Evolutionary conservation across 2,329 filamentous ascomycete species (phyloP), one percentile per base, ranked within the genome.

Genomic region (Botrytis galanthina): DNA sequence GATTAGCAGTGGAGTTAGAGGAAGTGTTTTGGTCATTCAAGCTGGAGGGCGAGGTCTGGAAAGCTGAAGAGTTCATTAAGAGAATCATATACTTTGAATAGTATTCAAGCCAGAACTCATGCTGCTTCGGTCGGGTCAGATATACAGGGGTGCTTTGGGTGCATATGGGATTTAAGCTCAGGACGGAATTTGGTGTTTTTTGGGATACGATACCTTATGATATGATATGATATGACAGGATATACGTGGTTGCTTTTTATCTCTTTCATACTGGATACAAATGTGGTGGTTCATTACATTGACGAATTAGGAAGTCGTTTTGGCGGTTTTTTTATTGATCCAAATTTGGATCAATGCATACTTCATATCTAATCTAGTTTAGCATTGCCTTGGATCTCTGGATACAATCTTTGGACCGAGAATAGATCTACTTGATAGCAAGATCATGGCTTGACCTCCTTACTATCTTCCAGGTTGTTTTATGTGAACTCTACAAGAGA

Each of bases 21-120:
- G 90, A 0, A 93, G 92, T 81, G 83, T 94, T 39, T 83, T 94
- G 71, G 87, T 94, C 72, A 86, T 95, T 42, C 90, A 93, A 82
- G 91, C 91, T 61, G 80, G 78, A 60, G 76, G 74, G 14, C 74
- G 72, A 4, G 78, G 74, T 29, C 57, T 79, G 37, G 75, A 76
- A 22, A 37, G 29, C 46, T 76, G 46, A 67, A 10, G 26, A 37
- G n/a, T 67, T 63, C 29, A 62, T 70, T n/a, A 10, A 10, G 26
- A 32, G n/a, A 37, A 16, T 14, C 48, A 37, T 5, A 26, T 12
- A 32, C 0, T 26, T 26, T 57, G 35, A 10, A 59, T 42, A 12
- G 26, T 57, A 32, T 59, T 18, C n/a, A 51, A 29, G 35, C 16
- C 10, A 18, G 26, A 12, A 7, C 1, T 42, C 6, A 63, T 63